Evolutionary conservation across 2,329 filamentous ascomycete genomes (phyloP), one percentile per base, ranked within the genome.

Genomic region (Ophiobolus disseminans): DNA sequence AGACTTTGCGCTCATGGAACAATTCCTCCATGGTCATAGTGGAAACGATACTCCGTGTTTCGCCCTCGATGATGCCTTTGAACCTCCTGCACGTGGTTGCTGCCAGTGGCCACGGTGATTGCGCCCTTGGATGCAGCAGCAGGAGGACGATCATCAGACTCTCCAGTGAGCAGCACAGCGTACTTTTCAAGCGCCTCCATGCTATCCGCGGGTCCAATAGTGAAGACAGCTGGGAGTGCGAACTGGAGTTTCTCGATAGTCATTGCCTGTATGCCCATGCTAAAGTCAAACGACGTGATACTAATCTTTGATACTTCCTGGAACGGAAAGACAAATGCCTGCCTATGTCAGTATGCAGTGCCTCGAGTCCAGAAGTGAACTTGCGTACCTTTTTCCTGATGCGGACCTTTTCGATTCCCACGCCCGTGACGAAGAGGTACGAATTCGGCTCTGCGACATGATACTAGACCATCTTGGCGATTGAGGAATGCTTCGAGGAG

Each of bases 21-120:
- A 95, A 89, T 73, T 94, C 90, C 69, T 93, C 90, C 88, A 94
- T 93, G n/a, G 89, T 92, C 89, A 95, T 93, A 60, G 85, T 87
- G 0, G 86, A 90, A 32, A 95, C 89, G 43, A 95, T 85, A 5
- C 90, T 88, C 49, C 91, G 83, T 1, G 89, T 92, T 73, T 95
- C 91, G 53, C 91, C 91, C 72, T 95, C 90, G 60, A 95, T 94
- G 70, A 95, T 91, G 51, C 90, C 90, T 73, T 91, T 93, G 73
- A 95, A 95, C 95, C 60, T 89, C 89, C 65, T 89, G 87, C 13
- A 94, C 86, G 74, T 93, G 89, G 44, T 82, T 79, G n/a, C 79
- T 73, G 17, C 78, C 78, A 57, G 73, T 76, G 13, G 75, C 73
- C 26, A 73, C 75, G 11, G 75, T 61, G 32, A 78, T 73, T 3